Evolutionary conservation across 2,329 filamentous ascomycete genomes (phyloP).

Genomic region (Cercospora zeae-maydis): DNA sequence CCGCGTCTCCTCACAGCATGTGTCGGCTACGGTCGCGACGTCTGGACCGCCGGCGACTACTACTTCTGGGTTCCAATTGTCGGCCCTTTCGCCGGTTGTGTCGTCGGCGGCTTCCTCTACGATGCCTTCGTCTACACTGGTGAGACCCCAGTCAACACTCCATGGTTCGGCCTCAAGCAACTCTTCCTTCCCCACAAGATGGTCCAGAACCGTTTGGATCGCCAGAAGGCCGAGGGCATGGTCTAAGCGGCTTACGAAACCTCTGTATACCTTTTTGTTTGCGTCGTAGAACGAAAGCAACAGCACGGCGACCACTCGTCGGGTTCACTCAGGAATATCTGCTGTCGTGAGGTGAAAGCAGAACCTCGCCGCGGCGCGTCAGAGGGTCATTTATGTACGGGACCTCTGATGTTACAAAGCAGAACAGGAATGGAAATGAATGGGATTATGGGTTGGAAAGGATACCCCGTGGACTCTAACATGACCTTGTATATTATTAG

Average conservation of each 20-base stretch:
- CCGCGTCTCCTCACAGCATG: conserved; percentile 64
- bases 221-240: conserved; percentile 31
- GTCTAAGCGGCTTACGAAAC: conserved; percentile 19
- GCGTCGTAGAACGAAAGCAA: not conserved
- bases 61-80: conserved; percentile 69
- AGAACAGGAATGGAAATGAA: not conserved
- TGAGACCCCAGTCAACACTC: conserved; percentile 59
- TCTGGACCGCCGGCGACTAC: conserved; percentile 61
- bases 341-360: not conserved
- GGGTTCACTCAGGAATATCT: not conserved
- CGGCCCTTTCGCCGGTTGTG: conserved; percentile 59
- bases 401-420: not conserved
- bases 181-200: conserved; percentile 27
- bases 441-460: not conserved
- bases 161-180: conserved; percentile 41
- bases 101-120: conserved; percentile 63
- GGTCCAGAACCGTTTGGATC: conserved; percentile 21
- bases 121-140: conserved; percentile 66
- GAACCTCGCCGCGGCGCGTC: not conserved
- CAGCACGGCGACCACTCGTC: not conserved
- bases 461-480: not conserved
- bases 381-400: not conserved
- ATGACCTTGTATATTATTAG: not conserved
- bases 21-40: conserved; percentile 62
- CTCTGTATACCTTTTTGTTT: not conserved